Evolutionary conservation across 371 early-diverging fungal genomes (phyloP).

Genomic region (Rhizomucor miehei): DNA sequence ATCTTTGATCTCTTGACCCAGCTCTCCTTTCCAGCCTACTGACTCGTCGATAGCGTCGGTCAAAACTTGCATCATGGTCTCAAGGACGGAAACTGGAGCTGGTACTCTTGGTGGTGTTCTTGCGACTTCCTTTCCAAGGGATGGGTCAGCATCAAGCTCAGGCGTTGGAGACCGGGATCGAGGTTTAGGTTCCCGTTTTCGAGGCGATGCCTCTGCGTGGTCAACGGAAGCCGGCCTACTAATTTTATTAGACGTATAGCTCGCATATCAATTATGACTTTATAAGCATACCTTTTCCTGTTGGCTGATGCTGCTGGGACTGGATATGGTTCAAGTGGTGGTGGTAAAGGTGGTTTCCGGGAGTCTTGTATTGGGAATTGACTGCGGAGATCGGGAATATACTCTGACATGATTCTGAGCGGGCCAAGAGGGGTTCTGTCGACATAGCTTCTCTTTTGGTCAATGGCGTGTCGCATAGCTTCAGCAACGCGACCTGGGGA

Average conservation of each 20-base stretch:
- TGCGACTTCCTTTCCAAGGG: neutral
- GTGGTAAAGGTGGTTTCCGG: too few relatives aligned
- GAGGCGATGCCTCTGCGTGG: neutral
- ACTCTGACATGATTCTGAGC: slow-evolving; percentile 14
- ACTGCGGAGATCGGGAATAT: neutral
- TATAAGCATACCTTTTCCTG: too few relatives aligned
- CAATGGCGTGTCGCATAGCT: slow-evolving; percentile 14
- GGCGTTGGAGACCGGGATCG: too few relatives aligned
- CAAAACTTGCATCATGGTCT: slow-evolving; percentile 6
- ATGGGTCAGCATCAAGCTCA: too few relatives aligned
- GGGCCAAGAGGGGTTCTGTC: slow-evolving; percentile 13
- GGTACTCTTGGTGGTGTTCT: neutral
- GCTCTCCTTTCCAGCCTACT: neutral
- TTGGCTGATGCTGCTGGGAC: too few relatives aligned
- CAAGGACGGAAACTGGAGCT: slow-evolving; percentile 3
- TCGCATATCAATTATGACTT: too few relatives aligned
- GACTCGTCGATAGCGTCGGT: slow-evolving; percentile 7
- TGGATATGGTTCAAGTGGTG: too few relatives aligned
- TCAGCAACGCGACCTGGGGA: slow-evolving; percentile 19
- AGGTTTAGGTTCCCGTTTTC: neutral
- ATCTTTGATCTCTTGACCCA: neutral
- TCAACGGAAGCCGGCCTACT: neutral
- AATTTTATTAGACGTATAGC: too few relatives aligned
- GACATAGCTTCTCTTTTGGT: slow-evolving; percentile 14
- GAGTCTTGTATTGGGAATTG: too few relatives aligned